A percentile compares a stretch with the other conserved stretches of the same genome.
These are phyloP conservation scores for Stephania cephalantha DNA, from an alignment of 164 flowering plant species.

Conservation along the genomic window DNA sequence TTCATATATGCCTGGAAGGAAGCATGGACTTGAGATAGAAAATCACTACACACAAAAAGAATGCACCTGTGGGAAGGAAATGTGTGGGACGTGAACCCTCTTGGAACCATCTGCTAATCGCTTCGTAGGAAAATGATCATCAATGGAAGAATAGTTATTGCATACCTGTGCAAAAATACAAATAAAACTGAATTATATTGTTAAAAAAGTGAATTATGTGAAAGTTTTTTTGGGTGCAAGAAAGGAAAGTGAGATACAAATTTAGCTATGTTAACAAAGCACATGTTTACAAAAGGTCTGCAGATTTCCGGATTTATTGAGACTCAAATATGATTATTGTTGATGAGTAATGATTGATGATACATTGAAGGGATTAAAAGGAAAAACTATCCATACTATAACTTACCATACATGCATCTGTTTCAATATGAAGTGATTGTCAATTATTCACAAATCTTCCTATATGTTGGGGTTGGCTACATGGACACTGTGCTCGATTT, in stretches of 20 bases:
- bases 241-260: background rate
- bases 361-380: background rate
- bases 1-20: background rate
- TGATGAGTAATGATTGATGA: background rate
- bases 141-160: slow-evolving; percentile 23
- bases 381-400: background rate
- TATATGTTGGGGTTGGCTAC: too few species aligned
- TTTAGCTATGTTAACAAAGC: background rate
- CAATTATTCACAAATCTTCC: background rate
- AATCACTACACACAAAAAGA: background rate
- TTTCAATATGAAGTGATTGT: background rate
- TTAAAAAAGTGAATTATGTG: background rate
- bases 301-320: background rate
- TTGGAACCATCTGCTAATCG: slow-evolving; percentile 85
- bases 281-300: background rate
- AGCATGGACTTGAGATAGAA: background rate
- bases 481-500: too few species aligned
- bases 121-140: slow-evolving; percentile 42
- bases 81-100: slow-evolving; percentile 62
- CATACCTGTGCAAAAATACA: slow-evolving; percentile 35
- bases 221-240: background rate
- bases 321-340: background rate
- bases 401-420: background rate
- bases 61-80: slow-evolving; percentile 40
- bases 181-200: background rate